Evolutionary conservation across 1,139 yeast species (phyloP), one percentile per base, ranked within the genome.

Genomic region (Yamadazyma triangularis): DNA sequence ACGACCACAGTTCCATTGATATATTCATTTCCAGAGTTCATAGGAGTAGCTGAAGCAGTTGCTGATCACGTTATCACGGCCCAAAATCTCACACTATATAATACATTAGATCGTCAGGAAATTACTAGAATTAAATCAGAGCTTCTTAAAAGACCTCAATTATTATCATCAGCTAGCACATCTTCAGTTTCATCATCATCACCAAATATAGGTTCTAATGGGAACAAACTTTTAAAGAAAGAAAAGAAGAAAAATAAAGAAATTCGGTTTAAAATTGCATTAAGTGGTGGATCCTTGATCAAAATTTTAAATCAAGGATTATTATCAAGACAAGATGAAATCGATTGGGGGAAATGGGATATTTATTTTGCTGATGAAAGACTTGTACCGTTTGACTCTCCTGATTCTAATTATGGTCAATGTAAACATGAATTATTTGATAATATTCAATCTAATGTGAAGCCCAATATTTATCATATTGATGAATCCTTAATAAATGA

Each of bases 321-420:
- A 40, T 61, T 89, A 35, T 24, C 41, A n/a, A 71, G 95, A 48
- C 61, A 61, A 35, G 70, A 72, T 29, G 88, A 79, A 42, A 79
- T 91, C 24, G 80, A 79, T 44, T 91, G 97, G 97, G 82, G 77
- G 34, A 83, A 80, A 53, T 91, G 98, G 98, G 96, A 91, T 52
- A 77, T 91, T 35, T 91, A 86, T 58, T 89, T 91, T 64, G 96
- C 96, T 13, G 98, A 91, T 58, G 98, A 91, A 64, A 77, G 98
- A 56, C 67, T 91, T 41, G 98, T 91, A 28, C 94, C 96, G 29
- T 85, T 88, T 48, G 81, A 74, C 33, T 79, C 85, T 27, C 73
- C 76, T 3, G 94, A 88, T 51, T 83, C 95, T 32, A 91, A 91
- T 57, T 91, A 82, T 51, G 97, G 97, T 14, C 78, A 77, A 41